Conservation (phyloP, 208 protist genomes). For the Leishmania major region DNA sequence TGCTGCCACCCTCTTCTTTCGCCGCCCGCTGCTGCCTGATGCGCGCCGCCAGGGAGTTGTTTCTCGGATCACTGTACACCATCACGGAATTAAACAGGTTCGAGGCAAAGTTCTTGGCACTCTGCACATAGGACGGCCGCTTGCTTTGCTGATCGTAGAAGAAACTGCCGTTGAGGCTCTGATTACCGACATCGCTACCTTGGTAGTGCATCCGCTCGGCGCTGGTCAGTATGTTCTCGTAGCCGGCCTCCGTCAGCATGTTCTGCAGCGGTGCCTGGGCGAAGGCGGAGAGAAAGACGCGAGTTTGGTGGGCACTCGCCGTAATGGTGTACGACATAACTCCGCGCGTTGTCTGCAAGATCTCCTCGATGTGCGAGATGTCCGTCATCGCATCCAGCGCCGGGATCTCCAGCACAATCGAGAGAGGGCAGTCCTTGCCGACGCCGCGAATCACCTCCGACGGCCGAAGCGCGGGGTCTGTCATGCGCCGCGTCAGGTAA, state of each 20-base stretch:
- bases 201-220: constrained; percentile 33
- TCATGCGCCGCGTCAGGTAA: constrained; percentile 17
- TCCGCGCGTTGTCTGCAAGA: constrained; percentile 80
- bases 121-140: constrained; percentile 63
- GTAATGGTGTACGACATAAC: constrained; percentile 86
- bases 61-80: constrained; percentile 49
- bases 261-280: constrained; percentile 45
- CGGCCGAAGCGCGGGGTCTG: constrained; percentile 8
- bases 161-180: constrained; percentile 41
- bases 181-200: constrained; percentile 17
- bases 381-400: constrained; percentile 58
- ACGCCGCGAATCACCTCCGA: constrained; percentile 22
- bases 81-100: constrained; percentile 66
- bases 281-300: constrained; percentile 62
- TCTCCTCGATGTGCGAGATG: constrained; percentile 68
- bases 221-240: constrained; percentile 52
- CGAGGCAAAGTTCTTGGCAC: constrained; percentile 59
- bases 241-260: constrained; percentile 49
- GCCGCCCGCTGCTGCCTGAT: constrained; percentile 57
- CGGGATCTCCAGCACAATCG: constrained; percentile 79
- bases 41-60: constrained; percentile 63
- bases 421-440: constrained; percentile 48
- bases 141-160: constrained; percentile 58
- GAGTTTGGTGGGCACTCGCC: constrained; percentile 52
- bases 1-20: constrained; percentile 30